Base-by-base conservation (phyloP, 345 rosid species). In the Eucalyptus victrix region DNA sequence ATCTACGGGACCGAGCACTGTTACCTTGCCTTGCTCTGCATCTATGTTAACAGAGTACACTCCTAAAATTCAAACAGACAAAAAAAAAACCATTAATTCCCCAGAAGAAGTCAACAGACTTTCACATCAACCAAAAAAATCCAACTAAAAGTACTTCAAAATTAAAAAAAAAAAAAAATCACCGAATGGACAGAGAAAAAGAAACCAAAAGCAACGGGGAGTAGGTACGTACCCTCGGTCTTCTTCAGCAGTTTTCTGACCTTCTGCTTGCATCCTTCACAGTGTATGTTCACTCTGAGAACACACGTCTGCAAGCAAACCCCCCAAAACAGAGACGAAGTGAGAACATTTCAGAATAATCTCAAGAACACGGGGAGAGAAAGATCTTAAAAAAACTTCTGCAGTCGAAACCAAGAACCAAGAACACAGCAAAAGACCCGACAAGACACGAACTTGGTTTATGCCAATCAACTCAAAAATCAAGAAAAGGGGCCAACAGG, bases 211-310 rank as follows among this genome's bases (percentile, higher is more conserved):
- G 47, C 49, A 9, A 30, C 80, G 69, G 87, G 87, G 89, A 89
- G 89, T 32, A 19, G 44, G 44, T 16, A 5, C 13, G 81, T 67
- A 97, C 99, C 99, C 87, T 97, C 98, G 32, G 94, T 92, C 90
- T 95, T 95, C 93, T 92, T 96, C 80, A 98, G 90, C 49, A 94
- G 94, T 89, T 95, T 97, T 96, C 89, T 95, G 49, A 98, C 94
- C 93, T 96, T 98, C 87, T 92, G 93, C 91, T 94, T 93, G 88
- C 99, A 98, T 7, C 99, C 99, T 90, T 96, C 99, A 89, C 99
- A 98, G 93, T 96, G 96, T 60, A 98, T 96, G 89, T 96, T 96
- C 76, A 98, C 99, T 90, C 93, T 96, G 87, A 98, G 95, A 92
- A 96, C 96, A 94, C 95, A 95, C 34, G 97, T 93, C 99, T 97